Base-by-base conservation (phyloP, 2,329 filamentous ascomycete species). In the Rhynchosporium secalis region DNA sequence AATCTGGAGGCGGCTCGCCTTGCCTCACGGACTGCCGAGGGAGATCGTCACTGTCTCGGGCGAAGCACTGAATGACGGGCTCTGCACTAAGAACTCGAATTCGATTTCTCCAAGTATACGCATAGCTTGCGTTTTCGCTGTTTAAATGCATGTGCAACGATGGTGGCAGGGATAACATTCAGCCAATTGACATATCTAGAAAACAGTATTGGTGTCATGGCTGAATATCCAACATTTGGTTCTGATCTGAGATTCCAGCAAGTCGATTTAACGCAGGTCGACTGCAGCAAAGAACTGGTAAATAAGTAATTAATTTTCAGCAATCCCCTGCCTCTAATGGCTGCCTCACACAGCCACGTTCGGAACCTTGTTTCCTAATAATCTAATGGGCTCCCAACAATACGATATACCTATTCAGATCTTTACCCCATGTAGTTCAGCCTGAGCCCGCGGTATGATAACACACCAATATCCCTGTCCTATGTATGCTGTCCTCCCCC, bases 1-100 rank as follows among this genome's bases (percentile, higher is more conserved):
- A 43, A 61, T 43, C 3, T 28, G 20, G 49, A 45, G 33, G 33
- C 10, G 45, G 29, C 31, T 15, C 26, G 49, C 49, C 49, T 33
- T 52, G 4, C 36, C 3, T 36, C 26, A 38, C 36, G 28, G 43
- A 65, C 65, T 68, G 40, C 47, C 20, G 40, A 38, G 52, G 15
- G 13, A 51, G 57, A 65, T 65, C 66, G 71, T 68, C 62, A 66
- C 68, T 56, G 62, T 58, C 60, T 59, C 20, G 29, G 36, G 12
- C 10, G 20, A 28, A 36, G 33, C 51, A 26, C 41, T 26, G 7
- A n/a, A 20, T n/a, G 15, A 4, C 20, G 29, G 20, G 40, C 20
- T 26, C 43, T 6, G 28, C 36, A 26, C 40, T 41, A 56, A 51
- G 61, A 63, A 65, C 62, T 62, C 54, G 61, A 56, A 15, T 29